Conservation (phyloP, 345 rosid species). For the Raphanus raphanistrum region DNA sequence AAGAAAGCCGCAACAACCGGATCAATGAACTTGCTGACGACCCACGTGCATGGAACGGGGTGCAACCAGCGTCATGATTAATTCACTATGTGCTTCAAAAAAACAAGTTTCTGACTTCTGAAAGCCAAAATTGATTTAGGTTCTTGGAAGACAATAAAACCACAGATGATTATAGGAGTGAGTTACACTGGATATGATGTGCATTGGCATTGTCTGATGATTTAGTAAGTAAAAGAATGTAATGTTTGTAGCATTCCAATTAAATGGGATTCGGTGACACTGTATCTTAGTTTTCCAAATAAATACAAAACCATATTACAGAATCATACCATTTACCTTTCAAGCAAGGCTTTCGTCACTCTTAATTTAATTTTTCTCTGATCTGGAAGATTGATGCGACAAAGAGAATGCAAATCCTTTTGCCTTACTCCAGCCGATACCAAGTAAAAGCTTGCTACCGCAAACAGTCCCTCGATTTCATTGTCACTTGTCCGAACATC, state of each 20-base stretch:
- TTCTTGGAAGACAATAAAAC: slow-evolving; percentile 25
- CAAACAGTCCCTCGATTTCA: no score
- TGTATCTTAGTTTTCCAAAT: no score
- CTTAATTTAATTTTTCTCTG: background rate
- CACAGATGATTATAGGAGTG: slow-evolving; percentile 23
- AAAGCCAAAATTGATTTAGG: slow-evolving; percentile 16
- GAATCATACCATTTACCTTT: no score
- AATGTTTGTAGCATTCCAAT: background rate
- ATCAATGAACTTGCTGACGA: slow-evolving; percentile 38
- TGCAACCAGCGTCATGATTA: slow-evolving; percentile 38
- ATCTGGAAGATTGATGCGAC: background rate
- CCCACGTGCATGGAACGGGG: slow-evolving; percentile 37
- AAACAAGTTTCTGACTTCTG: background rate
- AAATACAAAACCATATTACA: no score
- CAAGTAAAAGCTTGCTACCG: no score
- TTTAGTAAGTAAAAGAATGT: slow-evolving; percentile 15
- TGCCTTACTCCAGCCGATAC: no score
- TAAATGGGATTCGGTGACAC: no score
- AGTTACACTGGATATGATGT: slow-evolving; percentile 21
- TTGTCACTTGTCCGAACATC: no score
- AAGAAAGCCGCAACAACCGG: slow-evolving; percentile 40
- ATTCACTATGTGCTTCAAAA: background rate
- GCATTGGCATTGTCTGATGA: slow-evolving; percentile 19
- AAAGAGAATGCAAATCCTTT: background rate
- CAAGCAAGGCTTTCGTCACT: background rate